Evolutionary conservation across 73 alveolate species (phyloP), one percentile per base, ranked within the genome.

Genomic region (Tetrahymena thermophila): DNA sequence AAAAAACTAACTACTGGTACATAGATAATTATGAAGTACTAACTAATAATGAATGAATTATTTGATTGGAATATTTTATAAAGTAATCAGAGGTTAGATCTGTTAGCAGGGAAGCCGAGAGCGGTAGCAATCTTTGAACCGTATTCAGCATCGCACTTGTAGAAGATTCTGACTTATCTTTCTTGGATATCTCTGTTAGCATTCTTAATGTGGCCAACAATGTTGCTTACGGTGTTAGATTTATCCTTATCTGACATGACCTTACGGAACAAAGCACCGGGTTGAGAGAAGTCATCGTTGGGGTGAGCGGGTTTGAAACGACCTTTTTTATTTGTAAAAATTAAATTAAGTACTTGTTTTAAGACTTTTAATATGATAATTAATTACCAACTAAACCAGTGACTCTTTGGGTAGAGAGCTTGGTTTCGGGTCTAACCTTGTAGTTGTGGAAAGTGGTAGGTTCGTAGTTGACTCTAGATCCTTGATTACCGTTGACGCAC

Each of bases 381-480:
- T 57, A 16, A 23, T 42, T 93, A 56, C 94, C 35, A 28, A 85
- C 93, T 55, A 94, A 96, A 93, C 96, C 97, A 16, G 96, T 57
- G 28, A 95, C 97, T 57, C 96, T 94, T 37, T 93, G 83, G 56
- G 95, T 35, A 16, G 97, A 85, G 28, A 97, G 96, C 94, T 96
- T 94, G 23, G 94, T 21, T 84, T 94, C 98, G 55, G 96, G 96
- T 35, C 94, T 94, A 93, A 93, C 95, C 83, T 71, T 93, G 31
- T 93, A 44, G 35, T 85, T 71, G 71, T 95, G 94, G 96, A 93
- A 94, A 58, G 96, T 93, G 96, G 97, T 98, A 34, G 99, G 99
- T 97, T 98, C 99, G 95, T 98, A 98, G 96, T 97, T 96, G 35
- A 97, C 96, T 34, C 95, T 96, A 85, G 96, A 94, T 94, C 99